Evolutionary conservation across 2,329 filamentous ascomycete genomes (phyloP).

Genomic region (Aspergillus pseudonomiae): DNA sequence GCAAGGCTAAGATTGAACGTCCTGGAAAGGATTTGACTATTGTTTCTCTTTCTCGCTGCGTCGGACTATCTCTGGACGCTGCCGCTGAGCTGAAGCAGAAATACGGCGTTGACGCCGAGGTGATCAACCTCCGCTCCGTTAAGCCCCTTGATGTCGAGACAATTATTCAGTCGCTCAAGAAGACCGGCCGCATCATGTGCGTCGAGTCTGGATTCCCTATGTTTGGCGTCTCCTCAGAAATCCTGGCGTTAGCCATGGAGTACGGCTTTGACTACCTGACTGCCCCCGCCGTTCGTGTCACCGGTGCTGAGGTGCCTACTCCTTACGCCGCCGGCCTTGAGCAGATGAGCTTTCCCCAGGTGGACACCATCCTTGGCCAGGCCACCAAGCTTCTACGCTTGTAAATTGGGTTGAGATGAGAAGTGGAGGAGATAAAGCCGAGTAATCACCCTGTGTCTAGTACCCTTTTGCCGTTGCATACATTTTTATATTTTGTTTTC

Average conservation of each 20-base stretch:
- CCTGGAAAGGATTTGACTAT: slow-evolving; percentile 94
- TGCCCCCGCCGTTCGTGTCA: slow-evolving; percentile 89
- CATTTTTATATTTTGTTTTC: slow-evolving; percentile 6
- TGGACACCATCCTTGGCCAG: slow-evolving; percentile 83
- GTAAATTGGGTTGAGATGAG: slow-evolving; percentile 48
- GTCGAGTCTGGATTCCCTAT: slow-evolving; percentile 97
- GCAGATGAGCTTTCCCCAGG: slow-evolving; percentile 92
- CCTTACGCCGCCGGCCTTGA: slow-evolving; percentile 93
- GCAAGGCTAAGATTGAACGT: slow-evolving; percentile 99
- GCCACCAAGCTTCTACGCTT: slow-evolving; percentile 85
- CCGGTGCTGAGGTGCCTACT: slow-evolving; percentile 94
- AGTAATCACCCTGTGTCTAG: slow-evolving; percentile 37
- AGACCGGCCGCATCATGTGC: slow-evolving; percentile 87
- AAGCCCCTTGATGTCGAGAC: slow-evolving; percentile 95
- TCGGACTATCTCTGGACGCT: slow-evolving; percentile 85
- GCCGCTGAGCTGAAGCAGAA: slow-evolving; percentile 93
- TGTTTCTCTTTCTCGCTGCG: slow-evolving; percentile 90
- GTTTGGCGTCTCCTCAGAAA: slow-evolving; percentile 89
- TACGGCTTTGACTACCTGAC: slow-evolving; percentile 98
- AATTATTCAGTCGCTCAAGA: slow-evolving; percentile 97
- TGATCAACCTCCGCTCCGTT: slow-evolving; percentile 96
- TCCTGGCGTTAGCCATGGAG: slow-evolving; percentile 93
- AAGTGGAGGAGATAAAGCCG: slow-evolving; percentile 16
- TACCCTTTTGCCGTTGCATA: slow-evolving; percentile 32
- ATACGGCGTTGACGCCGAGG: slow-evolving; percentile 93